Percentiles rank a stretch among this genome's conserved stretches.
These are phyloP conservation scores for Phlebiopsis flavidoalba DNA, from an alignment of 768 basidiomycete genomes.

Conservation along the genomic window DNA sequence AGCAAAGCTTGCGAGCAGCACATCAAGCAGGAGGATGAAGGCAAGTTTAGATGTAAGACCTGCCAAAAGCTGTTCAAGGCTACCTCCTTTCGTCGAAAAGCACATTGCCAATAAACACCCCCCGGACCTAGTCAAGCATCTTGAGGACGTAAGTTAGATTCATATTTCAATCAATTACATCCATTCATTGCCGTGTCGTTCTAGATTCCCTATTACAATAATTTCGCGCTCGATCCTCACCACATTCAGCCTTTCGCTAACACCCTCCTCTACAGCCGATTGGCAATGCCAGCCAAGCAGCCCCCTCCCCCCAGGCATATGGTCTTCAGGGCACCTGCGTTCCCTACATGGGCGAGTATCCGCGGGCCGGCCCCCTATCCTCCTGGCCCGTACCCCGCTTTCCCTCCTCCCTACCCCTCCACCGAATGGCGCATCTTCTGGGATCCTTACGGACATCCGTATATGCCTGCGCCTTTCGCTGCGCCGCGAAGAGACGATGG, in stretches of 20 bases:
- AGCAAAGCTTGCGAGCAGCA: constrained; percentile 70
- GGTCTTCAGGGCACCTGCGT: constrained; percentile 62
- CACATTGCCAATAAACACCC: constrained; percentile 94
- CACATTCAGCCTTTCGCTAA: constrained; percentile 80
- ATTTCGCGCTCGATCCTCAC: constrained; percentile 94
- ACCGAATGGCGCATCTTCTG: constrained; percentile 31
- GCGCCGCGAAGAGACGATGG: constrained; percentile 55
- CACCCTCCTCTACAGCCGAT: constrained; percentile 68
- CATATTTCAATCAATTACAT: constrained; percentile 4
- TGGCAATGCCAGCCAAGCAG: constrained; percentile 56
- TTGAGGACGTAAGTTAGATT: constrained; percentile 70
- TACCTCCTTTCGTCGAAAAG: constrained; percentile 91
- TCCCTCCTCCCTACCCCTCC: constrained; percentile 33
- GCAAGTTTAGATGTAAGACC: constrained; percentile 93
- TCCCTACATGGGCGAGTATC: constrained; percentile 25
- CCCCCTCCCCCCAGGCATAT: constrained; percentile 83
- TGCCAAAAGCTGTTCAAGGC: constrained; percentile 98
- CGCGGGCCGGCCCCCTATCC: constrained; percentile 40
- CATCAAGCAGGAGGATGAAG: constrained; percentile 95
- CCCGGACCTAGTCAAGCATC: constrained; percentile 73
- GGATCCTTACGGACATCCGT: constrained; percentile 42
- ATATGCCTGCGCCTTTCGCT: constrained; percentile 33
- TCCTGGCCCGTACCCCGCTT: constrained; percentile 33
- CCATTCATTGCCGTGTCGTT: neutral
- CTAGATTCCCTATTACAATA: constrained; percentile 88